Percentiles rank a stretch among this genome's conserved stretches.
Conservation (phyloP, 768 basidiomycete genomes). For the Suillus paluster region DNA sequence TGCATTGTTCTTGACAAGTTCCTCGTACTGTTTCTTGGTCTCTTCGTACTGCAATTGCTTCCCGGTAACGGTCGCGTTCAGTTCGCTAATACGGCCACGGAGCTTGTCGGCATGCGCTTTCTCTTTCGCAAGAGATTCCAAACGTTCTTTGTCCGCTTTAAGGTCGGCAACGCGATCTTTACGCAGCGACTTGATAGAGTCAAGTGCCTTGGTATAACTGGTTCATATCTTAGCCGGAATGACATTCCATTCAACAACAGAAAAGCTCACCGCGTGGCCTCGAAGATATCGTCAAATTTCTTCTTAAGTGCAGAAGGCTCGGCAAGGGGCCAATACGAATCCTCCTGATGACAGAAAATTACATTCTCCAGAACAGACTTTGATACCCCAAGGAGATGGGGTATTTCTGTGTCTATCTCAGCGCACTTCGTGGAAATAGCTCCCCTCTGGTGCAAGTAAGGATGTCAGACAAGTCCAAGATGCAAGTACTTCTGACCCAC, state of each 20-base stretch:
- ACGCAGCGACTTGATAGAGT: slow-evolving; percentile 85
- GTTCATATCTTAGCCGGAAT: slow-evolving; percentile 7
- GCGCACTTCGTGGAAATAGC: slow-evolving; percentile 97
- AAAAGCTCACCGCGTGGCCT: slow-evolving; percentile 81
- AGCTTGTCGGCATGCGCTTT: slow-evolving; percentile 89
- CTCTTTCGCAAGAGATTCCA: slow-evolving; percentile 77
- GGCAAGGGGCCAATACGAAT: slow-evolving; percentile 96
- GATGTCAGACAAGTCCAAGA: neutral
- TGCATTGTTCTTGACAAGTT: slow-evolving; percentile 67
- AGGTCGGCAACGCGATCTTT: slow-evolving; percentile 91
- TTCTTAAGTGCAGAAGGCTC: slow-evolving; percentile 93
- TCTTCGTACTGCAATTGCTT: slow-evolving; percentile 80
- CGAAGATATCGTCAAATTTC: slow-evolving; percentile 99
- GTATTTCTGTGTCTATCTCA: slow-evolving; percentile 95
- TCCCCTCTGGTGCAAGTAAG: slow-evolving; percentile 57
- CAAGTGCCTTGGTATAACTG: slow-evolving; percentile 96
- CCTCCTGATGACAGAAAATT: slow-evolving; percentile 99
- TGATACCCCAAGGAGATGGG: slow-evolving; percentile 90
- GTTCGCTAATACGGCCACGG: slow-evolving; percentile 62
- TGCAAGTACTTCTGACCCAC: slow-evolving; percentile 45
- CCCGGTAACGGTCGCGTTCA: slow-evolving; percentile 61
- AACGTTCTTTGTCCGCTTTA: slow-evolving; percentile 89
- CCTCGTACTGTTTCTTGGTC: slow-evolving; percentile 66
- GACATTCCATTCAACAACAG: neutral
- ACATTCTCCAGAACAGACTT: slow-evolving; percentile 99